Evolutionary conservation across 2,329 filamentous ascomycete genomes (phyloP).

Genomic region (Cordyceps tenuipes): DNA sequence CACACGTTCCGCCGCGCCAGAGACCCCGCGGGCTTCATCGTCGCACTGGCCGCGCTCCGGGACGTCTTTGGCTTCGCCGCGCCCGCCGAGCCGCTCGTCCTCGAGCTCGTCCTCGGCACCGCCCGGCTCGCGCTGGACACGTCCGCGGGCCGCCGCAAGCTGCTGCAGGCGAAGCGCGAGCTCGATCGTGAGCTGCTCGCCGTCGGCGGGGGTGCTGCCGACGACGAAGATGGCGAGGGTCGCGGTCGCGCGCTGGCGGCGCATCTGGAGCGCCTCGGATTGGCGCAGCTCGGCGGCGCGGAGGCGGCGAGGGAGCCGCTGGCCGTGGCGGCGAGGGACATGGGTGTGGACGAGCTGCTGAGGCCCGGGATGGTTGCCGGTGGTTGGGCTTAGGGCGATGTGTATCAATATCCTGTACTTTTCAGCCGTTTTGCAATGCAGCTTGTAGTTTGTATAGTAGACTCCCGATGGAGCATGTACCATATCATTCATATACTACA

Average conservation of each 20-base stretch:
- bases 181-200: slow-evolving; percentile 32
- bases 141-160: slow-evolving; percentile 29
- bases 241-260: slow-evolving; percentile 29
- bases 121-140: slow-evolving; percentile 36
- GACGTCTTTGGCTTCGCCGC: slow-evolving; percentile 34
- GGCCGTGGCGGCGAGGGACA: slow-evolving; percentile 29
- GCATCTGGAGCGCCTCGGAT: slow-evolving; percentile 32
- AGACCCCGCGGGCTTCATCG: slow-evolving; percentile 36
- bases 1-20: slow-evolving; percentile 41
- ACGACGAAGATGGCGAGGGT: slow-evolving; percentile 27
- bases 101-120: slow-evolving; percentile 39
- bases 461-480: not conserved
- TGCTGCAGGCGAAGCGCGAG: slow-evolving; percentile 34
- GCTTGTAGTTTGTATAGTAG: not conserved
- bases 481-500: not conserved
- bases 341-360: slow-evolving; percentile 34
- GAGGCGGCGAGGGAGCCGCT: slow-evolving; percentile 21
- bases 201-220: slow-evolving; percentile 24
- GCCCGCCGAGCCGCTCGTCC: slow-evolving; percentile 36
- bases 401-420: slow-evolving; percentile 1
- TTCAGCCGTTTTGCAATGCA: not conserved
- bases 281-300: slow-evolving; percentile 22
- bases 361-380: slow-evolving; percentile 12
- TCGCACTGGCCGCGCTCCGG: slow-evolving; percentile 36
- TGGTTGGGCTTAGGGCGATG: not conserved